Percentiles rank a stretch among this genome's conserved stretches.
Evolutionary conservation across 106 monocot genomes (phyloP).

Genomic region (Dioscorea dumetorum): DNA sequence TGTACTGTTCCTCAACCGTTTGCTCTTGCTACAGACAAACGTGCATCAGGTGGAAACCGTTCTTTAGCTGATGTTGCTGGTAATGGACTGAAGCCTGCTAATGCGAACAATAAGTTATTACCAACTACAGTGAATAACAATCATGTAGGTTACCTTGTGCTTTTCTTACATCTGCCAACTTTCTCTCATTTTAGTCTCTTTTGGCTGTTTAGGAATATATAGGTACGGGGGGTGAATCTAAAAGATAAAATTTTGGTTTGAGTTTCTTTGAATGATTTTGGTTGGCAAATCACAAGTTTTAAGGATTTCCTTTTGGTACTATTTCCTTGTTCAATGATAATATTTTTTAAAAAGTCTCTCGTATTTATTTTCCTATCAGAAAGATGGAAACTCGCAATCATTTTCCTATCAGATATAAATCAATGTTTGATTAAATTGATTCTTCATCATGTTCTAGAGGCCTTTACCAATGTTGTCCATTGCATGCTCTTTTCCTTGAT

Average conservation of each 20-base stretch:
- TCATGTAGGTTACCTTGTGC: constrained; percentile 4
- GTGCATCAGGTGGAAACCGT: constrained; percentile 11
- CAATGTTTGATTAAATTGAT: not conserved
- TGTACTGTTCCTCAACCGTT: constrained; percentile 24
- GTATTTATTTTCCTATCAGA: not conserved
- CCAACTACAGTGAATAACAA: constrained; percentile 13
- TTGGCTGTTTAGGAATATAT: not conserved
- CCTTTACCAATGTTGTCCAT: not conserved
- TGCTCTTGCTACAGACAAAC: constrained; percentile 34
- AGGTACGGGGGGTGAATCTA: not conserved
- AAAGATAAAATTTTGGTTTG: not conserved
- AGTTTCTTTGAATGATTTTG: not conserved
- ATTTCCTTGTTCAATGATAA: not conserved
- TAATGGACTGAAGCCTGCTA: constrained; percentile 16
- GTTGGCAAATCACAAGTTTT: not conserved
- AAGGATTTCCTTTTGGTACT: not conserved
- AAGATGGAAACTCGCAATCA: not conserved
- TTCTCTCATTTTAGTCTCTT: not conserved
- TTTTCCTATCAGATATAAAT: not conserved
- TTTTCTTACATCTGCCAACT: not conserved
- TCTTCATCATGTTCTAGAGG: not conserved
- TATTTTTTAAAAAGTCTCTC: not conserved
- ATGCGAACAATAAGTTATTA: constrained; percentile 10
- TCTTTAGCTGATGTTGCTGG: constrained; percentile 12
- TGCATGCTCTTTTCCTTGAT: too few species aligned